Evolutionary conservation across 345 rosid genomes (phyloP), one percentile per base, ranked within the genome.

Genomic region (Salix caprea): DNA sequence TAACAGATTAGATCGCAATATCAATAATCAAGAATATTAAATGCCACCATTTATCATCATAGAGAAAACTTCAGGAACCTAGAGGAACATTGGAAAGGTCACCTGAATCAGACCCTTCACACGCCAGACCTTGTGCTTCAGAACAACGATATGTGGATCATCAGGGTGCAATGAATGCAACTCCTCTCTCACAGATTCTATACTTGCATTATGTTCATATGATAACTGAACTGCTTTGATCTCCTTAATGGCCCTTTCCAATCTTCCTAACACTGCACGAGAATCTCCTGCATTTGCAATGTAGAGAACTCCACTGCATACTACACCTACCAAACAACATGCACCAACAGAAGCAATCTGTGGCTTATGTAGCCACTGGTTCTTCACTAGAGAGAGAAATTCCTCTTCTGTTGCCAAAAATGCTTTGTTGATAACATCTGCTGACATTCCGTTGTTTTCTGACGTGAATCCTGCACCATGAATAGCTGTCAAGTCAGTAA

Each of bases 241-340:
- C 80, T 84, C 97, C 84, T 90, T 92, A 56, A 58, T 58, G 19
- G 67, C 78, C 65, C 76, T 87, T 56, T 87, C 88, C 13, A 83
- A 67, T 82, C 89, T 87, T 67, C 98, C 99, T 77, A 96, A 82
- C 73, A 96, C 97, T 21, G 75, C 99, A 26, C 97, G 89, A 62
- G 99, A 96, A 84, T 96, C 99, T 74, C 98, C 99, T 1, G 97
- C 98, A 79, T 96, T 96, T 15, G 97, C 99, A 70, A 94, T 84
- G 82, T 92, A 94, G 64, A 94, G 77, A 77, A 83, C 75, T 28
- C 99, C 99, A 54, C 89, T 82, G 56, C 95, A 93, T 67, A 94
- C 77, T 71, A 94, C 65, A 66, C 99, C 99, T 54, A 92, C 98
- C 86, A 96, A 84, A 80, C 98, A 92, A 82, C 98, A 94, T 18